Conservation (phyloP, 306 rosid species). For the Vigna reflexopilosa region DNA sequence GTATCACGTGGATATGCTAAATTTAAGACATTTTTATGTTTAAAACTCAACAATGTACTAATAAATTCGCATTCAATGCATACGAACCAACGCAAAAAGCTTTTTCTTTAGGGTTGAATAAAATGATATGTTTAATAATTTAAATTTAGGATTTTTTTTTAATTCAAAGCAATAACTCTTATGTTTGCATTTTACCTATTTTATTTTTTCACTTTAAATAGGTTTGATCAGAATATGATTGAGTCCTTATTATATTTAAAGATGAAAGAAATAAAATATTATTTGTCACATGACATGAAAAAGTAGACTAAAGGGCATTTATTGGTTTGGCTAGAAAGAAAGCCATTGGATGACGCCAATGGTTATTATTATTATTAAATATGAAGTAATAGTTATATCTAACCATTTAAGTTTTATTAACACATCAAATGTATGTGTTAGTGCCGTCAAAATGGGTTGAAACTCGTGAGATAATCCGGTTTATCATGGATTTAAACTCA, state of each 20-base stretch:
- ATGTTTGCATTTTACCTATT: too few species aligned
- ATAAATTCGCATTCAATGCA: conserved; percentile 8
- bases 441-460: too few species aligned
- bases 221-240: not conserved
- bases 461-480: too few species aligned
- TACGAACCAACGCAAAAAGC: not conserved
- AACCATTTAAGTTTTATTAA: too few species aligned
- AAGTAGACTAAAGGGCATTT: not conserved
- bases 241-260: not conserved
- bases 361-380: not conserved
- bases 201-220: too few species aligned
- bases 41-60: not conserved
- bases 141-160: too few species aligned
- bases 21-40: not conserved
- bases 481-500: too few species aligned
- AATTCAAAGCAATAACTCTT: too few species aligned
- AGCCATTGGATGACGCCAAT: not conserved
- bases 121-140: too few species aligned
- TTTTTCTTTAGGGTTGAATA: too few species aligned
- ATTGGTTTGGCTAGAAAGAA: not conserved
- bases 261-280: not conserved
- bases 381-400: not conserved
- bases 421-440: too few species aligned
- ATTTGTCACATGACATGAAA: not conserved
- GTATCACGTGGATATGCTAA: not conserved